These are phyloP conservation scores for Leptoxyphium fumago DNA, from an alignment of 2,329 filamentous ascomycete genomes.

Conservation along the genomic window DNA sequence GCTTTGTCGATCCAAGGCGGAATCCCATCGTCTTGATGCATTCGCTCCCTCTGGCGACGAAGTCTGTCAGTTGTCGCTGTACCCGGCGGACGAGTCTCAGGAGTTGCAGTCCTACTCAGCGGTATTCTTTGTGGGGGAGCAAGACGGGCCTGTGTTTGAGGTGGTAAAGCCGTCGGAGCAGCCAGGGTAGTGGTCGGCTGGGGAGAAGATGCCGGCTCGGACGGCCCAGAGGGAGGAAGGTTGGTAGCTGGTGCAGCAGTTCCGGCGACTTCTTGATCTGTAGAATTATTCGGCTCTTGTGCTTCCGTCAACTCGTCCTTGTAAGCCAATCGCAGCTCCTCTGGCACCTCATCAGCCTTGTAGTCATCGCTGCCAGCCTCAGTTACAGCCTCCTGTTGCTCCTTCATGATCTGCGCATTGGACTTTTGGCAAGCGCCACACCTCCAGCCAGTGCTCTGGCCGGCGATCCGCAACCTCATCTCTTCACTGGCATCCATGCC, in stretches of 20 bases:
- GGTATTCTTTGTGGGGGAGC: not conserved
- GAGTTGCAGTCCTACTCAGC: not conserved
- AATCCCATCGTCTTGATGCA: constrained; percentile 33
- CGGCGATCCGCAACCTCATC: constrained; percentile 54
- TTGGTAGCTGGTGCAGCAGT: not conserved
- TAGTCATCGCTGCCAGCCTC: constrained; percentile 31
- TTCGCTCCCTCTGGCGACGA: not conserved
- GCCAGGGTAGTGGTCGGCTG: not conserved
- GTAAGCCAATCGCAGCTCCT: constrained; percentile 51
- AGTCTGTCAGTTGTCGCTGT: not conserved
- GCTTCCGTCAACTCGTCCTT: constrained; percentile 47
- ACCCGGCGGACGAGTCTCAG: not conserved
- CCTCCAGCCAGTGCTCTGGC: constrained; percentile 47
- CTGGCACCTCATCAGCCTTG: constrained; percentile 31
- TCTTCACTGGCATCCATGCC: constrained; percentile 64
- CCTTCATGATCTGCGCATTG: constrained; percentile 60
- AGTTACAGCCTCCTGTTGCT: constrained; percentile 45
- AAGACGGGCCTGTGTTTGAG: not conserved
- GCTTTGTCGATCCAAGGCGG: constrained; percentile 67
- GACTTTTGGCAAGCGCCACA: constrained; percentile 56
- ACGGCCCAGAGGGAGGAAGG: constrained; percentile 10
- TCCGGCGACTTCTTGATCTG: not conserved
- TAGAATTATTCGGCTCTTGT: too few species aligned
- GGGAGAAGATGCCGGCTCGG: constrained; percentile 6
- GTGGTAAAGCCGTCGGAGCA: constrained; percentile 2